These are phyloP conservation scores for Kwoniella newhampshirensis DNA, from an alignment of 768 basidiomycete species.

Conservation along the genomic window DNA sequence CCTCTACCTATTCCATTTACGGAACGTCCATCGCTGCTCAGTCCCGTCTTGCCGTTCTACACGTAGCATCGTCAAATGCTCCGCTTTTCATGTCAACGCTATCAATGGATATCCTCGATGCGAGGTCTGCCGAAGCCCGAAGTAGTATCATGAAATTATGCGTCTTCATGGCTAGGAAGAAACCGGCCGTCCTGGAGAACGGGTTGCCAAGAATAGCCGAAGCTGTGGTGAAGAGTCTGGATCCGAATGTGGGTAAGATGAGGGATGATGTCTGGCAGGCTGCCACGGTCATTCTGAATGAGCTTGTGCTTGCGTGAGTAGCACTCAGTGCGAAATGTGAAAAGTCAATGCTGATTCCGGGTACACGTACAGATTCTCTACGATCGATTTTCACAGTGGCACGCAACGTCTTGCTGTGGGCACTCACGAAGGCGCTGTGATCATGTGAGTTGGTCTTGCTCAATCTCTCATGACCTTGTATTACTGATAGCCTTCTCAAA, in stretches of 20 bases:
- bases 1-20: conserved; percentile 40
- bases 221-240: conserved; percentile 92
- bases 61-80: conserved; percentile 79
- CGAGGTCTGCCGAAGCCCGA: conserved; percentile 66
- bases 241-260: conserved; percentile 75
- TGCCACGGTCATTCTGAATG: conserved; percentile 89
- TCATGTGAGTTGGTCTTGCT: conserved; percentile 38
- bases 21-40: conserved; percentile 69
- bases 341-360: background rate
- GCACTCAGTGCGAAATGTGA: background rate
- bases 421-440: conserved; percentile 85
- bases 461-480: background rate
- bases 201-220: conserved; percentile 84
- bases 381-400: conserved; percentile 85
- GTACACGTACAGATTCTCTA: conserved; percentile 66
- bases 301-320: conserved; percentile 86
- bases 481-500: background rate
- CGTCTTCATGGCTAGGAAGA: conserved; percentile 90
- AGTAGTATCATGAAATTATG: conserved; percentile 89
- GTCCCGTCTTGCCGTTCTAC: conserved; percentile 77
- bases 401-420: conserved; percentile 89
- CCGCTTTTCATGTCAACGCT: conserved; percentile 92
- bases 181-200: conserved; percentile 78
- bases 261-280: conserved; percentile 80
- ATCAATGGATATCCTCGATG: conserved; percentile 76